These are phyloP conservation scores for Haplosporangium sp. DNA, from an alignment of 371 early-diverging fungal species.

Conservation along the genomic window DNA sequence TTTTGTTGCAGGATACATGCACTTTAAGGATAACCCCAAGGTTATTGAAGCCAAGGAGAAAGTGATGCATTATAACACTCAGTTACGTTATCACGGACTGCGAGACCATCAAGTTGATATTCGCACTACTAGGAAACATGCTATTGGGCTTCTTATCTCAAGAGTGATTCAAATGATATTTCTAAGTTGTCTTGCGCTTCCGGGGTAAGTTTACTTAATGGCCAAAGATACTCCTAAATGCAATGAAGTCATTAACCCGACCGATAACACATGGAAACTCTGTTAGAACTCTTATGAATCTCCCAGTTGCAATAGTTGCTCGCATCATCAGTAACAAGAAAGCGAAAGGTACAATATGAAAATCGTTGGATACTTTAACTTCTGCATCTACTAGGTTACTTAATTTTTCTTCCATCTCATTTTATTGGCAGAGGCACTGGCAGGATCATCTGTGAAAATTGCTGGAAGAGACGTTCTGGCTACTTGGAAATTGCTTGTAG, in stretches of 20 bases:
- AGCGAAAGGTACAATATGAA: constrained; percentile 56
- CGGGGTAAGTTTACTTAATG: constrained; percentile 62
- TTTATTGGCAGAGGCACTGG: constrained; percentile 75
- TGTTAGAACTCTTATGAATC: constrained; percentile 71
- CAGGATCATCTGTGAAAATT: constrained; percentile 92
- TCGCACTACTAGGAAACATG: constrained; percentile 77
- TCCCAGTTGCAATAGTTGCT: constrained; percentile 83
- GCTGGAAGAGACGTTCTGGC: constrained; percentile 94
- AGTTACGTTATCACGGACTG: constrained; percentile 91
- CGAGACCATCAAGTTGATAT: constrained; percentile 96
- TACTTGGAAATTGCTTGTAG: constrained; percentile 95
- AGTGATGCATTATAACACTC: constrained; percentile 88
- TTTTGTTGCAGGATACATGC: constrained; percentile 89
- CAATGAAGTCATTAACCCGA: no score
- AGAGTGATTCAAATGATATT: constrained; percentile 75
- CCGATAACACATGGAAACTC: no score
- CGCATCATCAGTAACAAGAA: constrained; percentile 80
- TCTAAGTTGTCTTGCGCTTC: constrained; percentile 82
- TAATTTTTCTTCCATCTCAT: no score
- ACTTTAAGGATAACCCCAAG: constrained; percentile 84
- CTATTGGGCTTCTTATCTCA: constrained; percentile 75
- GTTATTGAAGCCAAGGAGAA: constrained; percentile 79
- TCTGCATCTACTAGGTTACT: no score
- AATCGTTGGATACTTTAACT: no score
- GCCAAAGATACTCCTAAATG: no score